These are phyloP conservation scores for Tympanopsis confertula DNA, from an alignment of 2,329 filamentous ascomycete genomes.

Conservation along the genomic window DNA sequence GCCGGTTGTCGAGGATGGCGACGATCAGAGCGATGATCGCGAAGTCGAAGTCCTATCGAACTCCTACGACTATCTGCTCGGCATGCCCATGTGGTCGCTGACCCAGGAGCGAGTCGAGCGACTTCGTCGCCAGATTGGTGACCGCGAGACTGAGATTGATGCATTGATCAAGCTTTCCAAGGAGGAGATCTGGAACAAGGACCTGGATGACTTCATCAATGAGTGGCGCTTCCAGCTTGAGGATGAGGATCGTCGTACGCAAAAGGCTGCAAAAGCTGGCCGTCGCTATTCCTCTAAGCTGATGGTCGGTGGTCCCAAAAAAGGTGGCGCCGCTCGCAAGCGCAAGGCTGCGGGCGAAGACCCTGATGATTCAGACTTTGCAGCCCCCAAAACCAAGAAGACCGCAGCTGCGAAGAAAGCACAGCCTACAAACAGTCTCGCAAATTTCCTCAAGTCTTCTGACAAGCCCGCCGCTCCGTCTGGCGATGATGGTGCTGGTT, in stretches of 20 bases:
- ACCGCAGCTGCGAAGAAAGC: background rate
- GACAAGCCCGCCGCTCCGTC: background rate
- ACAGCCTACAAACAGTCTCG: background rate
- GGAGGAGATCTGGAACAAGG: conserved; percentile 81
- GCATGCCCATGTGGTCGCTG: conserved; percentile 89
- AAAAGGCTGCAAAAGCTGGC: conserved; percentile 61
- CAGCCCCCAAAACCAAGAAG: conserved; percentile 23
- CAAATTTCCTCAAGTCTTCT: background rate
- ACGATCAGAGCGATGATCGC: conserved; percentile 41
- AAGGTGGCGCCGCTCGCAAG: conserved; percentile 51
- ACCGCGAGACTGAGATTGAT: conserved; percentile 81
- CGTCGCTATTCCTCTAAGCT: conserved; percentile 69
- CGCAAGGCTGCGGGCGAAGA: conserved; percentile 32
- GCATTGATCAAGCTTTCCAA: conserved; percentile 66
- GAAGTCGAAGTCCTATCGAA: conserved; percentile 45
- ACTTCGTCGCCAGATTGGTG: conserved; percentile 70
- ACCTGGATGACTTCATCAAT: conserved; percentile 73
- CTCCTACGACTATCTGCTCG: conserved; percentile 82
- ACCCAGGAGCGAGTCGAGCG: conserved; percentile 88
- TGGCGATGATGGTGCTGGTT: background rate
- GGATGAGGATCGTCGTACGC: conserved; percentile 67
- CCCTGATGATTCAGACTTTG: conserved; percentile 10
- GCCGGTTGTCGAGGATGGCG: conserved; percentile 47
- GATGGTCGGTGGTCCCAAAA: conserved; percentile 56
- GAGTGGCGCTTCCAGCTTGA: conserved; percentile 78